A percentile compares a stretch with the other conserved stretches of the same genome.
These are phyloP conservation scores for Craspedostauros australis DNA, from an alignment of 108 stramenopile species.

Conservation along the genomic window DNA sequence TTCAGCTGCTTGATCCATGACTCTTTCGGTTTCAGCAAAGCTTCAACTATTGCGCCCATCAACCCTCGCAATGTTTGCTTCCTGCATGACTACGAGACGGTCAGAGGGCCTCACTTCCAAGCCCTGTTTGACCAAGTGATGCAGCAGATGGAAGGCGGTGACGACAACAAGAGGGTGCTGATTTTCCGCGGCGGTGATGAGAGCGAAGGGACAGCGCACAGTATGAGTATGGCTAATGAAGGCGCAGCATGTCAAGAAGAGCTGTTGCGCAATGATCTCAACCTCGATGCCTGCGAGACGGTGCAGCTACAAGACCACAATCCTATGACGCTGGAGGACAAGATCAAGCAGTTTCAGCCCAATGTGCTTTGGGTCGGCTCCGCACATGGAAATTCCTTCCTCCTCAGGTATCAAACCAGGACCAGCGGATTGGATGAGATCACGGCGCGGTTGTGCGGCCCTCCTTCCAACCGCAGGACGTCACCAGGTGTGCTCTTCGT, in stretches of 20 bases:
- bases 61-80: constrained; percentile 16
- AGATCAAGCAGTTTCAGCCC: not conserved
- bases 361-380: constrained; percentile 11
- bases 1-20: too few species aligned
- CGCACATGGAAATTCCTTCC: constrained; percentile 10
- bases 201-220: not conserved
- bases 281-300: not conserved
- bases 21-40: too few species aligned
- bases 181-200: not conserved
- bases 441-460: constrained; percentile 2
- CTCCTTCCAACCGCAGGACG: not conserved
- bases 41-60: too few species aligned
- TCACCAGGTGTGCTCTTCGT: constrained; percentile 4
- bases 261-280: not conserved
- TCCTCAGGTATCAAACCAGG: constrained; percentile 6
- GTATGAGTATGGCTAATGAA: not conserved
- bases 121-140: constrained; percentile 26
- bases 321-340: constrained; percentile 4
- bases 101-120: constrained; percentile 16
- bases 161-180: not conserved
- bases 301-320: constrained; percentile 15
- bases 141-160: constrained; percentile 1
- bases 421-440: constrained; percentile 23
- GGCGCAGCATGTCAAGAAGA: not conserved
- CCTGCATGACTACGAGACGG: constrained; percentile 5